Conservation (phyloP, 2,329 filamentous ascomycete species). For the Davidsoniella australis region DNA sequence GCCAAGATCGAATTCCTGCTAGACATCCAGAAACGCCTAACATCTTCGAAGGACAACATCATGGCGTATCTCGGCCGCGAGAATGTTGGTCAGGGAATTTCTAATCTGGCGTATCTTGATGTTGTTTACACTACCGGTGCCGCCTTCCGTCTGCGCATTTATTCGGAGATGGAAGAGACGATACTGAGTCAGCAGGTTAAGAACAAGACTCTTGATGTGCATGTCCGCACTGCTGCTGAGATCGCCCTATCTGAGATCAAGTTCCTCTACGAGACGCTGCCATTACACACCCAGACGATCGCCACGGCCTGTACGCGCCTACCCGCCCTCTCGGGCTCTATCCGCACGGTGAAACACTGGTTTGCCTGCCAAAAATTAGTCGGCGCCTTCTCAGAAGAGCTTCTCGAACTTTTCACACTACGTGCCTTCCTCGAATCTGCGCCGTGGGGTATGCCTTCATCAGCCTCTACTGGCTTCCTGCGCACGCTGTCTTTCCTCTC, state of each 20-base stretch:
- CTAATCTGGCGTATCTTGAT: conserved; percentile 72
- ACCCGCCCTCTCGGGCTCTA: conserved; percentile 61
- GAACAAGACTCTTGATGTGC: conserved; percentile 50
- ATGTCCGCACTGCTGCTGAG: conserved; percentile 50
- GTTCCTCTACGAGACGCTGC: conserved; percentile 52
- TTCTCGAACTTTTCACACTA: conserved; percentile 69
- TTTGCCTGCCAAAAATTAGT: conserved; percentile 68
- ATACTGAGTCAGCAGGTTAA: conserved; percentile 65
- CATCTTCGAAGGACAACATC: conserved; percentile 40
- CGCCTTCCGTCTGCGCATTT: conserved; percentile 69
- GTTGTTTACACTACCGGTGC: conserved; percentile 55
- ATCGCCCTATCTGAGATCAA: conserved; percentile 53
- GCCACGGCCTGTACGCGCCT: conserved; percentile 66
- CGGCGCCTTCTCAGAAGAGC: conserved; percentile 58
- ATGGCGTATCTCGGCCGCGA: conserved; percentile 64
- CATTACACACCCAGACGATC: conserved; percentile 68
- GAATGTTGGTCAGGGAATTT: conserved; percentile 47
- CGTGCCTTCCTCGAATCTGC: conserved; percentile 66
- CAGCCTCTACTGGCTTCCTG: conserved; percentile 62
- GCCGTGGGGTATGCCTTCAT: conserved; percentile 65
- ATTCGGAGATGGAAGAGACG: conserved; percentile 72
- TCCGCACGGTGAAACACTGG: conserved; percentile 80
- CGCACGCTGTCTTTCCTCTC: conserved; percentile 65
- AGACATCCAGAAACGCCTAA: conserved; percentile 54
- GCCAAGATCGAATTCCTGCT: conserved; percentile 85